Conservation (phyloP, 805 yeast genomes). For the Candida maris region DNA sequence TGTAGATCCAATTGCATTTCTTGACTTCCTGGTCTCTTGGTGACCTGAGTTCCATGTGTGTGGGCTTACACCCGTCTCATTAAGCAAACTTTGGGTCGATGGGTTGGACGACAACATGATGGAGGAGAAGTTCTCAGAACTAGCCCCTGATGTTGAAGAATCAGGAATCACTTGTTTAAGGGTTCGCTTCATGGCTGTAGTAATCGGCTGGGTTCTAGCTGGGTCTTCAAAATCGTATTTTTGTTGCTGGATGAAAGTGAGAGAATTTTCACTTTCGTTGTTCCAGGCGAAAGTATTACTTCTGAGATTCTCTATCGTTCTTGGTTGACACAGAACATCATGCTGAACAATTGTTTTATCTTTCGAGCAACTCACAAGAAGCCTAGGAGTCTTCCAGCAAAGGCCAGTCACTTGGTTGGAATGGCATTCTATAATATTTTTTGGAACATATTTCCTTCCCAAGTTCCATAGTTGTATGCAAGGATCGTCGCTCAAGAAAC, state of each 20-base stretch:
- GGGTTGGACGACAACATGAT: neutral
- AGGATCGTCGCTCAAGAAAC: constrained; percentile 70
- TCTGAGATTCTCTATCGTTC: constrained; percentile 47
- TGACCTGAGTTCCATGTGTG: neutral
- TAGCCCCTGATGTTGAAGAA: neutral
- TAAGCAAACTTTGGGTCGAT: neutral
- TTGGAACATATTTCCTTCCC: constrained; percentile 69
- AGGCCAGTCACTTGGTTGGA: constrained; percentile 53
- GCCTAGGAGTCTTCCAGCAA: constrained; percentile 45
- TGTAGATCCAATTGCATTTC: no score
- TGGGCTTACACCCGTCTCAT: no score
- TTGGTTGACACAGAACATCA: constrained; percentile 42
- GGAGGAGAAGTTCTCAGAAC: neutral
- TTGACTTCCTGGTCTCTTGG: neutral
- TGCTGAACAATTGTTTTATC: constrained; percentile 48
- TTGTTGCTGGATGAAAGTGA: constrained; percentile 52
- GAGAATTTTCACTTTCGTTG: constrained; percentile 38
- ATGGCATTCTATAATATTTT: constrained; percentile 48
- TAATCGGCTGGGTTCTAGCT: constrained; percentile 8
- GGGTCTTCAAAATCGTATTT: constrained; percentile 37
- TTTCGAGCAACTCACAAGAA: constrained; percentile 47
- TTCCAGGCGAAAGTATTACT: constrained; percentile 58
- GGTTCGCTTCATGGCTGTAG: constrained; percentile 12
- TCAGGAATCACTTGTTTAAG: constrained; percentile 2
- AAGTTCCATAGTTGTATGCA: constrained; percentile 67